Evolutionary conservation across 331 rosid genomes (phyloP), one percentile per base, ranked within the genome.

Genomic region (Acacia concinna): DNA sequence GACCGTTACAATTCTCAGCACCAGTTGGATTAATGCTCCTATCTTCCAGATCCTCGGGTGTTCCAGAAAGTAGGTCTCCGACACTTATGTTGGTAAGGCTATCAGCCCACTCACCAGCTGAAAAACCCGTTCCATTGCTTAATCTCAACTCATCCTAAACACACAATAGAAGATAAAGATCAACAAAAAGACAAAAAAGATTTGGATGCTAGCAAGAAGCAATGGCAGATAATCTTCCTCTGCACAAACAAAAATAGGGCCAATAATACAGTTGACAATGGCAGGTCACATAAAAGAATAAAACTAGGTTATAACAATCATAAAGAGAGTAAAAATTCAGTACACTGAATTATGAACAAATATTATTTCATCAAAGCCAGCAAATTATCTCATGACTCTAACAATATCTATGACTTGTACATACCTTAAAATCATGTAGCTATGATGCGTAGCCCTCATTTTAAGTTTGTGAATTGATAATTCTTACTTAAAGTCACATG

Each of bases 31-130:
- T 83, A 27, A 79, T 23, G 86, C 90, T 52, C 80, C 85, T 82
- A 71, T 81, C 85, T 74, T 89, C 88, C 49, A 79, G 76, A 84
- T 87, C 91, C 64, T 85, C 92, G 75, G 97, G 86, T 72, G 87
- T 87, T 76, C 97, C 97, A 66, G 91, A 86, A 73, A 93, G 97
- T 40, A 96, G 88, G 72, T 93, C 98, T 80, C 99, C 98, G 32
- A 96, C 79, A 49, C 97, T 96, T 83, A 91, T 85, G 88, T 93
- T 88, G 69, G 99, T 96, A 71, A 96, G 97, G 92, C 94, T 96
- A 86, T 96, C 99, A 62, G 97, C 99, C 99, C 99, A 96, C 70
- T 88, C 98, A 69, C 91, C 92, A 64, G 97, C 93, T 54, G 99
- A 93, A 75, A 89, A 80, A 68, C 87, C 89, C 8, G 86, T 78